Evolutionary conservation across 2,329 filamentous ascomycete genomes (phyloP).

Genomic region (Bipolaris cookei): DNA sequence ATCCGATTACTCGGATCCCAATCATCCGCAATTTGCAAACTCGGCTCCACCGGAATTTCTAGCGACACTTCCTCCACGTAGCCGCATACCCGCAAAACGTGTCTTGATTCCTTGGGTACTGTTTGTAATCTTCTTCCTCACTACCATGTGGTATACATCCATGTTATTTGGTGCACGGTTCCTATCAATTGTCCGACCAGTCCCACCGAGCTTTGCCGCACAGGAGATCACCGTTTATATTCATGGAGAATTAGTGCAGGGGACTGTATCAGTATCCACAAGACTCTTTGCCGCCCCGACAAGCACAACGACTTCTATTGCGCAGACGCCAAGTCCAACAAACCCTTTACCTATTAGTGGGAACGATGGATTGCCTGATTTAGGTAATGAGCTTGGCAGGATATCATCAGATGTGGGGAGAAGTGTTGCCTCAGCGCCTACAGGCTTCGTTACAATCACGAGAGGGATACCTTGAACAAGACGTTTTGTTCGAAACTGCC

Average conservation of each 20-base stretch:
- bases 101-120: slow-evolving; percentile 36
- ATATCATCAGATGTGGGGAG: background rate
- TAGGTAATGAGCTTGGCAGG: slow-evolving; percentile 6
- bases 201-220: slow-evolving; percentile 4
- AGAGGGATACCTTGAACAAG: slow-evolving; percentile 3
- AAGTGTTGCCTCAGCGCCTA: slow-evolving; percentile 5
- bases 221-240: slow-evolving; percentile 29
- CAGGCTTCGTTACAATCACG: slow-evolving; percentile 10
- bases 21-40: slow-evolving; percentile 17
- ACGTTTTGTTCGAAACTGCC: background rate
- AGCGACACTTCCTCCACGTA: slow-evolving; percentile 4
- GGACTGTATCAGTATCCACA: background rate
- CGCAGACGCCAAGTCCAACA: slow-evolving; percentile 3
- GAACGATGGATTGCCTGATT: slow-evolving; percentile 1
- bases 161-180: slow-evolving; percentile 29
- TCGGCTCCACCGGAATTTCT: slow-evolving; percentile 2
- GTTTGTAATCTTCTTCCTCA: slow-evolving; percentile 31
- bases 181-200: slow-evolving; percentile 21
- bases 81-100: slow-evolving; percentile 14
- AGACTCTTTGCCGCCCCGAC: background rate
- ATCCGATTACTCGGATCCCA: slow-evolving; percentile 16
- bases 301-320: background rate
- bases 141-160: slow-evolving; percentile 31
- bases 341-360: background rate
- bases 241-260: slow-evolving; percentile 16